Base-by-base conservation (phyloP, 2,329 filamentous ascomycete genomes). In the Verticillium albo-atrum region DNA sequence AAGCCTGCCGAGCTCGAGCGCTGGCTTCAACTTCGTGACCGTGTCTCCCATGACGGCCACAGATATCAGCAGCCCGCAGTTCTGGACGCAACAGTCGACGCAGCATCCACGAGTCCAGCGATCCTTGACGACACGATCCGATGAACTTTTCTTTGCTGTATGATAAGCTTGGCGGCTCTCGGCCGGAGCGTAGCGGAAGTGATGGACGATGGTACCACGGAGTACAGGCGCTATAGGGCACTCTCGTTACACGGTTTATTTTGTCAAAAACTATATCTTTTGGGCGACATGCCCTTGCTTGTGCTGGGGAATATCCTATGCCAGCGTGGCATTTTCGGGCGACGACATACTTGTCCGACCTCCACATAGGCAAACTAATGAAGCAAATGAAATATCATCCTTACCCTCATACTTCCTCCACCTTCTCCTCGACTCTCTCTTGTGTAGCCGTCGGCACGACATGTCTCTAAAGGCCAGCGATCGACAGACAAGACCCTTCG, bases 81-180 rank as follows among this genome's bases (percentile, higher is more conserved):
- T 50, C 42, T 50, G 42, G 42, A 23, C 20, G 10, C 42, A 50
- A 12, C 42, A 50, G 42, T 50, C 42, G 20, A 56, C 58, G 17
- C 26, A 23, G 1, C 61, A 30, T 61, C 14, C 64, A 20, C 63
- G 67, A 50, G 64, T 75, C 6, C 69, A 70, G 20, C 70, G 76
- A 56, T 71, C 70, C 0, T 62, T 74, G 64, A 75, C 77, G 7
- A 77, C 74, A 4, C 68, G 76, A 58, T 78, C 76, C 2, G 77
- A 79, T 27, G 77, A 79, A 63, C 65, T 78, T 4, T 78, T 71
- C 59, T 65, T 74, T 25, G 63, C 63, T 20, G 51, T 52, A 23
- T 59, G 35, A 55, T 10, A 50, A 42, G 35, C 35, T 7, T 27
- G 52, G 52, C 15, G 17, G 20, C 20, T 3, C 30, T 12, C 20